Base-by-base conservation (phyloP, 1,139 yeast genomes). In the Keqinozyma sinolaborantium region DNA sequence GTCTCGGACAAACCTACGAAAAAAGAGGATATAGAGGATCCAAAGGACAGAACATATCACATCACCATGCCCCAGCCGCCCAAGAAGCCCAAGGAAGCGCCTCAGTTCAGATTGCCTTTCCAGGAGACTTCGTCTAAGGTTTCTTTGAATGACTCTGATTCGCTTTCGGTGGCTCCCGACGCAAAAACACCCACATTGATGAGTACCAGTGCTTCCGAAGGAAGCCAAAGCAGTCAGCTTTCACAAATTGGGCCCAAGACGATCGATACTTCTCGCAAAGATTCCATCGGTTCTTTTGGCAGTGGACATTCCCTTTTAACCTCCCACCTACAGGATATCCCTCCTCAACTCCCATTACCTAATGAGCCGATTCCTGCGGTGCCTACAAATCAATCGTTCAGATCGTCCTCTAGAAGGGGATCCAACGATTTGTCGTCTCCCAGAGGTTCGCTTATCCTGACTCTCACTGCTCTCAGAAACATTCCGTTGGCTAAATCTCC, bases 21-120 rank as follows among this genome's bases (percentile, higher is more conserved):
- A 12, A 32, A 29, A 15, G 18, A 18, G 13, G 24, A 33, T 2
- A 11, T 24, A 12, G 39, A 39, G 10, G 36, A 30, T 7, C 26
- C 33, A 11, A 35, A 30, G 13, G 48, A 41, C 12, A 40, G 39
- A 25, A 18, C 41, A 24, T 55, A 48, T 28, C 45, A 37, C 21
- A 34, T 58, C n/a, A 39, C 60, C 2, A 42, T 60, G 27, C 56
- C 59, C 1, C 28, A 47, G 21, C 51, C 56, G 1, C 39, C 47
- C 2, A 45, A 50, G n/a, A 51, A 51, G 21, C 30, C 46, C 3
- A 62, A 61, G 32, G 74, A 66, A 11, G 58, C 60, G 3, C 74
- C 73, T 1, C 69, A 62, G 29, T 80, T 80, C 48, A 63, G 87
- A 47, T 62, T 77, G n/a, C 87, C 87, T 0, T 80, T 79, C 45